A percentile compares a stretch with the other conserved stretches of the same genome.
These are phyloP conservation scores for Paramecium biaurelia DNA, from an alignment of 73 alveolate species.

Conservation along the genomic window DNA sequence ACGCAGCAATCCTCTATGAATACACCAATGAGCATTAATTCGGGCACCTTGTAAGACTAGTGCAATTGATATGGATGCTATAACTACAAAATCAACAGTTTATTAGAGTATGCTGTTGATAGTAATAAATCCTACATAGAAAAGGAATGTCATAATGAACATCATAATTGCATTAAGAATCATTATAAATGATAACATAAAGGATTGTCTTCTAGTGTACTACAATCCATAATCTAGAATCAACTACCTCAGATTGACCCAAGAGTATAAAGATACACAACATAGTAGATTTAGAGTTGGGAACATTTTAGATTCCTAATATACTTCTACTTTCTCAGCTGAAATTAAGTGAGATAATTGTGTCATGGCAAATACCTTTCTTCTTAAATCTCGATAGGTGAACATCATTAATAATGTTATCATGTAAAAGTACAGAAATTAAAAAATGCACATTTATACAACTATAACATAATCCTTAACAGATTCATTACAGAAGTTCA, in stretches of 20 bases:
- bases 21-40: conserved; percentile 22
- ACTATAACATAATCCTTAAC: background rate
- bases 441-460: background rate
- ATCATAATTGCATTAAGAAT: background rate
- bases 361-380: conserved; percentile 42
- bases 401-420: background rate
- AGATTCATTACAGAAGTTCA: background rate
- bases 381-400: conserved; percentile 43
- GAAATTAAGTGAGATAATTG: conserved; percentile 52
- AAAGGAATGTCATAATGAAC: background rate
- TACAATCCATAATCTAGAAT: conserved; percentile 50
- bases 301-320: conserved; percentile 45
- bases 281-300: conserved; percentile 53
- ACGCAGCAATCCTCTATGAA: conserved; percentile 12
- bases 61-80: background rate
- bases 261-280: background rate
- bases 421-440: background rate
- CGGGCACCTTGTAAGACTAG: conserved; percentile 23
- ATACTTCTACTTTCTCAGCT: conserved; percentile 61
- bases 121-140: background rate
- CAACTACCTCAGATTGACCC: conserved; percentile 50
- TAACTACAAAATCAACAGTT: background rate
- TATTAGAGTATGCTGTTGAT: background rate
- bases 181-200: conserved; percentile 47
- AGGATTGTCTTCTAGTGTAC: conserved; percentile 23